Evolutionary conservation across 345 rosid genomes (phyloP), one percentile per base, ranked within the genome.

Genomic region (Hypericum perforatum): DNA sequence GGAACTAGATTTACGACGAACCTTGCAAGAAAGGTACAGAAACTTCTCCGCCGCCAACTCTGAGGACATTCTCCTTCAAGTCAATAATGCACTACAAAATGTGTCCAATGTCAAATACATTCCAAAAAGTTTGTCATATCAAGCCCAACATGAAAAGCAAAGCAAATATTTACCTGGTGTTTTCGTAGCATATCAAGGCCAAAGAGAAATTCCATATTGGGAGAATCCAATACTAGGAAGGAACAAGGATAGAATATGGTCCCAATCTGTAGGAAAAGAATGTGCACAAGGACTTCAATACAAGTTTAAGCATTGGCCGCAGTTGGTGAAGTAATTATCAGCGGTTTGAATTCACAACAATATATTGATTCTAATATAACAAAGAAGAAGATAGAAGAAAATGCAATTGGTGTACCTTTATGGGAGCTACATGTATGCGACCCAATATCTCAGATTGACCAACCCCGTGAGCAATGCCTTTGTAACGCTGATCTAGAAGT

Each of bases 171-270:
- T 74, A 92, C 98, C 90, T 92, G 98, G 77, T 92, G 98, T 85
- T 92, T 92, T 53, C 97, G 91, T 13, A 92, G 97, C 98, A 92
- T 92, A 79, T 92, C 98, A 58, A 92, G 83, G 59, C 98, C 98
- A 57, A 92, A 92, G 3, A 92, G 82, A 65, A 92, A 92, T 64
- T 92, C 98, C 97, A 88, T 88, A 62, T 88, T 88, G 42, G 96
- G 89, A 8, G 98, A 66, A 69, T 92, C 98, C 84, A 92, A 63
- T 37, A 92, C 98, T 78, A 79, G 60, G 44, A 92, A 92, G 61
- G 97, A 78, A 71, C 98, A 92, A 8, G 94, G 95, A 63, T 88
- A 92, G 62, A 92, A 88, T 61, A 77, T 78, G 71, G 56, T 88
- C 40, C 95, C 87, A 53, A 92, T 88, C 98, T 92, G 61, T 54